Conservation (phyloP, 768 basidiomycete genomes). For the Collybia mongolica region DNA sequence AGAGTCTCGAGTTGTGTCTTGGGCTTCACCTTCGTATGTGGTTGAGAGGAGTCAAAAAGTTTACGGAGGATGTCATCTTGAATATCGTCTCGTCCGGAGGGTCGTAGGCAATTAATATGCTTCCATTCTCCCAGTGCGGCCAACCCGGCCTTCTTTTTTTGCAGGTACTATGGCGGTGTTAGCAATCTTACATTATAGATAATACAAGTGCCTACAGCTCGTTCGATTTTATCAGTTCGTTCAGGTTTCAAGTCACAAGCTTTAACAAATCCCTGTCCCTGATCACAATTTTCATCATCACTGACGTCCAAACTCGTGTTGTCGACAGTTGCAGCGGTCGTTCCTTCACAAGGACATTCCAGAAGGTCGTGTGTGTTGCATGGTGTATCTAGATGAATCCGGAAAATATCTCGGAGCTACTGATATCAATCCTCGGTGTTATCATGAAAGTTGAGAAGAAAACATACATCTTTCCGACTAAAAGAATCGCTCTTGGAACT, state of each 20-base stretch:
- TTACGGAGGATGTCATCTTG: slow-evolving; percentile 65
- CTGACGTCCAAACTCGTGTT: slow-evolving; percentile 29
- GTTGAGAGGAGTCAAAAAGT: slow-evolving; percentile 28
- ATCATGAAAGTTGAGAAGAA: too few relatives aligned
- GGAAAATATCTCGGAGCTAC: slow-evolving; percentile 91
- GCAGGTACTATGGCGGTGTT: slow-evolving; percentile 46
- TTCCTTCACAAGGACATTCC: slow-evolving; percentile 66
- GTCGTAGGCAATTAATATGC: slow-evolving; percentile 72
- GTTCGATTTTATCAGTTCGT: slow-evolving; percentile 45
- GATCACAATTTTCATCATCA: slow-evolving; percentile 20
- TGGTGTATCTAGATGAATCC: slow-evolving; percentile 70
- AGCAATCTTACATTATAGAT: slow-evolving; percentile 1
- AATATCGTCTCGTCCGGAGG: slow-evolving; percentile 43
- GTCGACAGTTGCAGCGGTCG: slow-evolving; percentile 4
- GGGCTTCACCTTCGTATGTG: slow-evolving; percentile 4
- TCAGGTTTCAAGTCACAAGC: slow-evolving; percentile 61
- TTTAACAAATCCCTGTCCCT: slow-evolving; percentile 53
- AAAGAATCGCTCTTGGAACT: slow-evolving; percentile 81
- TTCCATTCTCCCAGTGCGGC: slow-evolving; percentile 80
- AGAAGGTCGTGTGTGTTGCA: slow-evolving; percentile 95
- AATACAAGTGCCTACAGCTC: slow-evolving; percentile 40
- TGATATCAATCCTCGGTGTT: too few relatives aligned
- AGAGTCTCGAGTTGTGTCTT: slow-evolving; percentile 19
- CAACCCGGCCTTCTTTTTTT: slow-evolving; percentile 67
- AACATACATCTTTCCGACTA: slow-evolving; percentile 76